A percentile compares a stretch with the other conserved stretches of the same genome.
Conservation (phyloP, 2,329 filamentous ascomycete species). For the Aspergillus clavatus region DNA sequence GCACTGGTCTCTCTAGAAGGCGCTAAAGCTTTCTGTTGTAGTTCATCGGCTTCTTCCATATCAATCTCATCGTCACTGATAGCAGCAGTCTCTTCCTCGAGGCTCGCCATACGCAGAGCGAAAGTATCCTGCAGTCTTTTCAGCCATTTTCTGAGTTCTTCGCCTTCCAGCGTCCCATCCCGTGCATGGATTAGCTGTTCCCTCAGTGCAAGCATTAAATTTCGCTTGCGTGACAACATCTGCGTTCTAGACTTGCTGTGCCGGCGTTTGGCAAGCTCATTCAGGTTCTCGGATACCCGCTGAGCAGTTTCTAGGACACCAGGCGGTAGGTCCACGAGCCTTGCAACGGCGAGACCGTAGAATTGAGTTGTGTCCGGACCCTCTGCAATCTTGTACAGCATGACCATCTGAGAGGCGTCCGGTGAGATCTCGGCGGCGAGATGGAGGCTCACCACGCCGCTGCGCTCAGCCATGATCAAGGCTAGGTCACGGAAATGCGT, state of each 20-base stretch:
- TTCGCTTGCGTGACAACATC: constrained; percentile 60
- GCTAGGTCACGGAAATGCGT: constrained; percentile 88
- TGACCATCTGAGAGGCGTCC: constrained; percentile 63
- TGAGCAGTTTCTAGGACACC: constrained; percentile 65
- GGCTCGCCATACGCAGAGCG: constrained; percentile 61
- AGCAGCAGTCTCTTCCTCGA: constrained; percentile 45
- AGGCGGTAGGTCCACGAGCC: constrained; percentile 66
- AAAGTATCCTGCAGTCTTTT: constrained; percentile 70
- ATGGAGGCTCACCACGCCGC: constrained; percentile 78
- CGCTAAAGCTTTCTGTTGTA: neutral
- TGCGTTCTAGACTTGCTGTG: constrained; percentile 56
- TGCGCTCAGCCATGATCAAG: constrained; percentile 65
- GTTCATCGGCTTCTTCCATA: neutral
- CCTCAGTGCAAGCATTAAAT: constrained; percentile 66
- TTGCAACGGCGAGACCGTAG: constrained; percentile 81
- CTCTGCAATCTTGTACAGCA: constrained; percentile 78
- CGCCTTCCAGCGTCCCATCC: constrained; percentile 60
- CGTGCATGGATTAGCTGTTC: constrained; percentile 67
- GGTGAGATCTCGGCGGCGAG: constrained; percentile 63
- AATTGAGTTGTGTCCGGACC: constrained; percentile 66
- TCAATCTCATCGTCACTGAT: constrained; percentile 14
- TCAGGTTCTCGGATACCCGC: constrained; percentile 58
- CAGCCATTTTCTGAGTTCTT: constrained; percentile 60
- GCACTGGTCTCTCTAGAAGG: neutral
- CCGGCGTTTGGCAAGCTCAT: constrained; percentile 53